A percentile compares a stretch with the other conserved stretches of the same genome.
These are phyloP conservation scores for Mycosarcoma mackinlayi DNA, from an alignment of 1,284 basidiomycete genomes.

Conservation along the genomic window DNA sequence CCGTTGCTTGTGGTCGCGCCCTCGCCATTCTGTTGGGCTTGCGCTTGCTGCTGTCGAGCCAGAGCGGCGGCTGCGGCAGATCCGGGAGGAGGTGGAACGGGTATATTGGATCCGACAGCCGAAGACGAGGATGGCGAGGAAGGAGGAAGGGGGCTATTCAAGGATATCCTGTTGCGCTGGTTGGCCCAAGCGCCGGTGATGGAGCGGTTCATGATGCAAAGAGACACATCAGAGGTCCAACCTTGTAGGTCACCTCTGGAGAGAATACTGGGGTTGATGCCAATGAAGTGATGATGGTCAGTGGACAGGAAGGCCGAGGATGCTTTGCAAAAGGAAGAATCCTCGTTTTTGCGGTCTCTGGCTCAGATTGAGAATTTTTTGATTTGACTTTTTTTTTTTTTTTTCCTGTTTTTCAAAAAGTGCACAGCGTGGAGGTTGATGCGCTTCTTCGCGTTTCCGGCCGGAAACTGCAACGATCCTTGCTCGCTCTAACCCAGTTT, in stretches of 20 bases:
- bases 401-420: not conserved
- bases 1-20: constrained; percentile 6
- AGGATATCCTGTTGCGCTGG: constrained; percentile 54
- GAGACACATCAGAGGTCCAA: constrained; percentile 27
- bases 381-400: constrained; percentile 14
- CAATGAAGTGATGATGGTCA: not conserved
- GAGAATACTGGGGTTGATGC: not conserved
- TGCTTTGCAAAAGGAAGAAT: not conserved
- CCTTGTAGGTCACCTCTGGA: constrained; percentile 5
- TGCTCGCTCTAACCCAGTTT: not conserved
- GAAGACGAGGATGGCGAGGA: constrained; percentile 18
- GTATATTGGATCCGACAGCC: constrained; percentile 40
- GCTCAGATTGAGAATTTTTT: constrained; percentile 7
- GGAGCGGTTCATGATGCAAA: constrained; percentile 57
- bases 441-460: constrained; percentile 5
- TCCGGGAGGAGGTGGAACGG: constrained; percentile 51
- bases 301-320: not conserved
- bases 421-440: constrained; percentile 15
- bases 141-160: constrained; percentile 53
- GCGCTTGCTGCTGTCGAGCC: constrained; percentile 27
- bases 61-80: constrained; percentile 57
- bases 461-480: constrained; percentile 12
- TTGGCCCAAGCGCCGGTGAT: constrained; percentile 63
- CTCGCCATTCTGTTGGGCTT: constrained; percentile 35
- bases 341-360: too few species aligned